Base-by-base conservation (phyloP, 2,329 filamentous ascomycete species). In the Fusarium vanettenii region DNA sequence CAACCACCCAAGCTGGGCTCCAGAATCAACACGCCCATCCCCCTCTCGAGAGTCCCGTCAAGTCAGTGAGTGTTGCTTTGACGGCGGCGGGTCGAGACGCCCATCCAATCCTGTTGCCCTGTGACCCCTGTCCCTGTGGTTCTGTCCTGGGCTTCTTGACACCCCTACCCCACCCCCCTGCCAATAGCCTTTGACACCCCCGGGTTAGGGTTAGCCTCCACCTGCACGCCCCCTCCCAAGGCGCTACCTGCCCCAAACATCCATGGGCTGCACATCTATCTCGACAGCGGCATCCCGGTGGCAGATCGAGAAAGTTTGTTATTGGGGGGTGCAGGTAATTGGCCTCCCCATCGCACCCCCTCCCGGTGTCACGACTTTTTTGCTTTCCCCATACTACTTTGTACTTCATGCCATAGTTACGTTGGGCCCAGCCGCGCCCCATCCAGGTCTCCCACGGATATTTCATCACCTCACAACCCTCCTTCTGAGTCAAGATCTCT, bases 291-390 rank as follows among this genome's bases (percentile, higher is more conserved):
- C 72, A 78, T 79, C 77, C 77, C 67, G 61, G 77, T 74, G 73
- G 75, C 64, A 78, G 76, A 79, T 79, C 77, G 73, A 78, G 74
- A 77, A 78, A 76, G 71, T 76, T 75, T 78, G 74, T 71, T 69
- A 52, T 52, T 62, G 60, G 31, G 61, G 66, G 50, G 71, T 52
- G 69, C 50, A 52, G 59, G 55, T 41, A 66, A 48, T 69, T 64
- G 69, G 61, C 57, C 61, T 71, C 64, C 67, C 67, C 67, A 69
- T 64, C 60, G 48, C 64, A 61, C 60, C 18, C 66, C 52, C 37
- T 56, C 48, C 59, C 52, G 37, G 41, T 66, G 64, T 65, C 73
- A 69, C 64, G 41, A 64, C 65, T 39, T 60, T 60, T 67, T 71
- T 75, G 61, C 73, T 72, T 75, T 75, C 76, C 72, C 73, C 76